phyloP scores from a whole-genome alignment of 202 grass and related monocot genomes.

The Schoenoplectus tabernaemontani region DNA sequence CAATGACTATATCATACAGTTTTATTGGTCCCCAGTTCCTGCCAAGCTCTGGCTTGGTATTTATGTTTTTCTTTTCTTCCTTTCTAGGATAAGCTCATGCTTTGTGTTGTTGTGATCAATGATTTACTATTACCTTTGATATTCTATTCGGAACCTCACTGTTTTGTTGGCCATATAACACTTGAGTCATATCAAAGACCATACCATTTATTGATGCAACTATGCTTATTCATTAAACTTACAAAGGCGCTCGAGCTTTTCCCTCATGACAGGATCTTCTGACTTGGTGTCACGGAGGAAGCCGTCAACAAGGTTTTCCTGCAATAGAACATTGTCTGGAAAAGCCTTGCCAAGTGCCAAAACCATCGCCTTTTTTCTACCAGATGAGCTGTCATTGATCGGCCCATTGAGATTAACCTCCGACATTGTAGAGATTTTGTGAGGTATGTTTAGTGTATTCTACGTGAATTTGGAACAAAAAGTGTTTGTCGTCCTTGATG shows the following conservation, averaged over 20 bases:
- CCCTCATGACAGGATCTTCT: constrained; percentile 49
- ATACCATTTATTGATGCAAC: background rate
- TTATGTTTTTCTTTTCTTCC: too few relatives aligned
- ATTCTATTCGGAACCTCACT: background rate
- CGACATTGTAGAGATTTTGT: constrained; percentile 14
- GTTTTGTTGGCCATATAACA: background rate
- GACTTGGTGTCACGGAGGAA: constrained; percentile 62
- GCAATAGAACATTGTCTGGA: constrained; percentile 55
- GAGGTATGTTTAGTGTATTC: background rate
- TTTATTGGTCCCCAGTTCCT: background rate
- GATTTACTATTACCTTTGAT: background rate
- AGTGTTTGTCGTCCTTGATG: background rate
- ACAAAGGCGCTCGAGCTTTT: constrained; percentile 78
- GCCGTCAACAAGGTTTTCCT: constrained; percentile 58
- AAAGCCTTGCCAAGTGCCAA: constrained; percentile 69
- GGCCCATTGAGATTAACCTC: background rate
- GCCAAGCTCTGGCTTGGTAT: too few relatives aligned
- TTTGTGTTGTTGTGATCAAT: background rate
- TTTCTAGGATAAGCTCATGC: too few relatives aligned
- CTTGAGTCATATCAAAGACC: background rate
- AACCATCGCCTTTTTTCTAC: constrained; percentile 47
- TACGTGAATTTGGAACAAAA: background rate
- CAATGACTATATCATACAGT: background rate
- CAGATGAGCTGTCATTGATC: constrained; percentile 1
- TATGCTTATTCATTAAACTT: constrained; percentile 20